Conservation (phyloP, 2,329 filamentous ascomycete species). For the Venturia nashicola region DNA sequence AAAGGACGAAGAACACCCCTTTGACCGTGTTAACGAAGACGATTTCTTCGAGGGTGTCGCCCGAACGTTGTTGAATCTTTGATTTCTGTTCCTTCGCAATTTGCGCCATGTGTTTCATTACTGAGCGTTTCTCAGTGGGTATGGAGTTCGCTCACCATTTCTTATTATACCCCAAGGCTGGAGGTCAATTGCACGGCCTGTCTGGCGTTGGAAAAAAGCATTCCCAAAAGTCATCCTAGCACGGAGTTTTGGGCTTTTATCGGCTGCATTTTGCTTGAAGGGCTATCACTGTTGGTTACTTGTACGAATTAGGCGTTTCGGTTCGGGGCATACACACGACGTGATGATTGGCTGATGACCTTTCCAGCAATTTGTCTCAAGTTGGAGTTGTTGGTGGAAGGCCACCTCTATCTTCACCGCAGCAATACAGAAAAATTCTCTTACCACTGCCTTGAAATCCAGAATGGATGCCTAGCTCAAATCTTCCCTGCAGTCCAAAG, state of each 20-base stretch:
- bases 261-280: too few species aligned
- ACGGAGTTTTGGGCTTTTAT: not conserved
- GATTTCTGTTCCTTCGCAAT: not conserved
- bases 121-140: not conserved
- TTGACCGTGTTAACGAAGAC: slow-evolving; percentile 25
- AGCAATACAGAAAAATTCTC: not conserved
- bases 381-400: too few species aligned
- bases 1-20: slow-evolving; percentile 29
- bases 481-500: too few species aligned
- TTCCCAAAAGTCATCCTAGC: not conserved
- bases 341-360: not conserved
- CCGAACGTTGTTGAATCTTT: not conserved
- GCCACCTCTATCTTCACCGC: not conserved
- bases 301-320: not conserved
- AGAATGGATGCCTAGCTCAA: not conserved
- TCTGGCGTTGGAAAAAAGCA: not conserved
- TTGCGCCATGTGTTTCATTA: not conserved
- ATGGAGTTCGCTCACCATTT: not conserved
- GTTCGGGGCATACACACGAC: not conserved
- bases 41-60: slow-evolving; percentile 25
- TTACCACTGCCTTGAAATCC: not conserved
- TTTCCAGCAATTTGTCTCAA: not conserved
- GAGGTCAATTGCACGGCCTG: not conserved
- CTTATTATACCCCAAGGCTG: not conserved
- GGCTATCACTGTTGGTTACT: not conserved